These are phyloP conservation scores for Dactylis glomerata DNA, from an alignment of 176 grass and related monocot species.

Conservation along the genomic window DNA sequence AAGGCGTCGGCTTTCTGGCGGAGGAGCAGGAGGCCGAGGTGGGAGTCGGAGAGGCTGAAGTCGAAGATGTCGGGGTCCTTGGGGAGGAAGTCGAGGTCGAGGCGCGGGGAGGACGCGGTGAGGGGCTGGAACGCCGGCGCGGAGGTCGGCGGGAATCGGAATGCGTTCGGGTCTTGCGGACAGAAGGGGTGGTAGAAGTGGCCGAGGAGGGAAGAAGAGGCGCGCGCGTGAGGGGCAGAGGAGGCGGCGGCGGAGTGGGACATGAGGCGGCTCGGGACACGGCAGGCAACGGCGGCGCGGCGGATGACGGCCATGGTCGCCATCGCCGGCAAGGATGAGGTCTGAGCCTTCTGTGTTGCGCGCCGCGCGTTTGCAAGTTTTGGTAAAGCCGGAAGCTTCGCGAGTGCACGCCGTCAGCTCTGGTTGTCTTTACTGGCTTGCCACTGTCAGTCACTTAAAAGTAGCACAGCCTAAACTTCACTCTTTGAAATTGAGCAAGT, in stretches of 20 bases:
- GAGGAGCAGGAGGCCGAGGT: background rate
- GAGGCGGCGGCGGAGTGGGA: background rate
- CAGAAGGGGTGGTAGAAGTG: conserved; percentile 4
- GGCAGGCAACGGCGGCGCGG: background rate
- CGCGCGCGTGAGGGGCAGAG: background rate
- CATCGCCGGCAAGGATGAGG: background rate
- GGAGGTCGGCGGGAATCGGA: background rate
- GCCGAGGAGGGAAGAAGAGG: background rate
- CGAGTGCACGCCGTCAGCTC: no score
- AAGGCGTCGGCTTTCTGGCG: background rate
- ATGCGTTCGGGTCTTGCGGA: background rate
- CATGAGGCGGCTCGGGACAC: background rate
- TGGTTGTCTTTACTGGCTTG: no score
- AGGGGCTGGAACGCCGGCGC: background rate
- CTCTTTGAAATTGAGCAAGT: background rate
- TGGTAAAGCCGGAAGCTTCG: background rate
- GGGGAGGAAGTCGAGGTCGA: background rate
- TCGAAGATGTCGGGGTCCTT: background rate
- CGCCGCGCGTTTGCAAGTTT: background rate
- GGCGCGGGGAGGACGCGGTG: background rate
- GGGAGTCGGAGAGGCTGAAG: conserved; percentile 1
- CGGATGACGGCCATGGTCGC: background rate
- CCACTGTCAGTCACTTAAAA: background rate
- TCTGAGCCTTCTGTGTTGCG: background rate
- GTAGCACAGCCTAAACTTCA: background rate